A percentile compares a stretch with the other conserved stretches of the same genome.
Evolutionary conservation across 495 filamentous ascomycete genomes (phyloP).

Genomic region (Chaetomium fimeti): DNA sequence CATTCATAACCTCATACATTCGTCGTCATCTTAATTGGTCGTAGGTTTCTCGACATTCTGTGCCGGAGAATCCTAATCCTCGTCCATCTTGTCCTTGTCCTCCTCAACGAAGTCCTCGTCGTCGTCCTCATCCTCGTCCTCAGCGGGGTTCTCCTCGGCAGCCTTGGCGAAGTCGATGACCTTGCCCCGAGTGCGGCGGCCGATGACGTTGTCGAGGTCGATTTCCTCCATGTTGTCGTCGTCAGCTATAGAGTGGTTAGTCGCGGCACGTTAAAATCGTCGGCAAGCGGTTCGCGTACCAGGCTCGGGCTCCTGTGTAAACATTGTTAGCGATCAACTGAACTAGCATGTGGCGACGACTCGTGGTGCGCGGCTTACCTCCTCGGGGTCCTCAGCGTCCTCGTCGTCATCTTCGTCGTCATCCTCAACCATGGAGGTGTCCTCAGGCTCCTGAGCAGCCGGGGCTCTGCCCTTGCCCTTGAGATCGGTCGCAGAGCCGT

Average conservation of each 20-base stretch:
- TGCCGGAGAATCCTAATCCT: background rate
- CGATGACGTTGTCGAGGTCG: conserved; percentile 84
- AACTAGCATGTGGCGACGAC: conserved; percentile 11
- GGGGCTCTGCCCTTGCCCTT: conserved; percentile 60
- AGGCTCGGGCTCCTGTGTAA: conserved; percentile 39
- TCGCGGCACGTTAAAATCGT: background rate
- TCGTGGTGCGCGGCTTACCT: conserved; percentile 47
- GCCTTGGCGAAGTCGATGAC: conserved; percentile 84
- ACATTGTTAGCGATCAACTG: conserved; percentile 25
- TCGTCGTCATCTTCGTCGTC: conserved; percentile 58
- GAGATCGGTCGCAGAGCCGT: conserved; percentile 31
- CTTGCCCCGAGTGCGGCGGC: conserved; percentile 79
- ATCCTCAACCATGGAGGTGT: conserved; percentile 67
- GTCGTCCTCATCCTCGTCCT: conserved; percentile 78
- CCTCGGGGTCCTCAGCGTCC: conserved; percentile 63
- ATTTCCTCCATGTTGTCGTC: conserved; percentile 88
- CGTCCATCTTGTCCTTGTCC: conserved; percentile 35
- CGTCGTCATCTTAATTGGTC: conserved; percentile 10
- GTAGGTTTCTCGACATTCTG: background rate
- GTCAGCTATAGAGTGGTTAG: conserved; percentile 40
- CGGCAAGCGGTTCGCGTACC: conserved; percentile 37
- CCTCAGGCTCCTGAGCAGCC: conserved; percentile 50
- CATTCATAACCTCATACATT: conserved; percentile 19
- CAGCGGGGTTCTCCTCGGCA: conserved; percentile 62
- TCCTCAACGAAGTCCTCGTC: conserved; percentile 57